Evolutionary conservation across 2,329 filamentous ascomycete species (phyloP).

Genomic region (Colletotrichum godetiae): DNA sequence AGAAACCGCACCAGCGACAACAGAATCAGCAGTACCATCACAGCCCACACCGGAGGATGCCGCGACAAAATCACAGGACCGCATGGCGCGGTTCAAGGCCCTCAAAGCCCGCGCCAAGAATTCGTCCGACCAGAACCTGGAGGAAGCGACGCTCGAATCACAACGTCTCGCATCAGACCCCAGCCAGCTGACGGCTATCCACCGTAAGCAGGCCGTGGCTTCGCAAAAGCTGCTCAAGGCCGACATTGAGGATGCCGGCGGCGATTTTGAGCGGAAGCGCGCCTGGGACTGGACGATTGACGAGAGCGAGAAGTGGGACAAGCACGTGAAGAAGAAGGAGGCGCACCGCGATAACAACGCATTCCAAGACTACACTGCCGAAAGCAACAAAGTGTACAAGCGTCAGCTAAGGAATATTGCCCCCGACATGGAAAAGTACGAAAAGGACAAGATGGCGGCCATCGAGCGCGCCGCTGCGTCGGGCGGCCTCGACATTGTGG

Average conservation of each 20-base stretch:
- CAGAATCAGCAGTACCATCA: constrained; percentile 34
- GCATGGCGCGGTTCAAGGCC: constrained; percentile 86
- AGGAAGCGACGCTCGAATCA: constrained; percentile 86
- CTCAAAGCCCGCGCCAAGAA: constrained; percentile 84
- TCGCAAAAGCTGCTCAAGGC: constrained; percentile 94
- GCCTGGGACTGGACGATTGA: constrained; percentile 99
- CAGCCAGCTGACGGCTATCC: constrained; percentile 79
- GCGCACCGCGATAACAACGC: constrained; percentile 85
- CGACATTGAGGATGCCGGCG: constrained; percentile 84
- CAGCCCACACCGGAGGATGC: constrained; percentile 39
- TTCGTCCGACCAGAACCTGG: constrained; percentile 79
- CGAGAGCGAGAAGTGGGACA: constrained; percentile 94
- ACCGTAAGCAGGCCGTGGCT: constrained; percentile 87
- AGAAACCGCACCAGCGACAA: constrained; percentile 41
- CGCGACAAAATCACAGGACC: constrained; percentile 68
- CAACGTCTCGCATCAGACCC: constrained; percentile 84
- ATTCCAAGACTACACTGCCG: constrained; percentile 89
- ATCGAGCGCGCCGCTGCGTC: constrained; percentile 86
- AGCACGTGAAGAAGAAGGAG: constrained; percentile 86
- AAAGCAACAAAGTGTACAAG: constrained; percentile 94
- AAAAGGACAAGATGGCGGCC: constrained; percentile 84
- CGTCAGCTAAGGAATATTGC: constrained; percentile 83
- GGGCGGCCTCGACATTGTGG: constrained; percentile 90
- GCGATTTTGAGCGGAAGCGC: constrained; percentile 96
- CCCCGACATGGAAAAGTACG: constrained; percentile 85